Base-by-base conservation (phyloP, 2,329 filamentous ascomycete genomes). In the Ilyonectria sp. region DNA sequence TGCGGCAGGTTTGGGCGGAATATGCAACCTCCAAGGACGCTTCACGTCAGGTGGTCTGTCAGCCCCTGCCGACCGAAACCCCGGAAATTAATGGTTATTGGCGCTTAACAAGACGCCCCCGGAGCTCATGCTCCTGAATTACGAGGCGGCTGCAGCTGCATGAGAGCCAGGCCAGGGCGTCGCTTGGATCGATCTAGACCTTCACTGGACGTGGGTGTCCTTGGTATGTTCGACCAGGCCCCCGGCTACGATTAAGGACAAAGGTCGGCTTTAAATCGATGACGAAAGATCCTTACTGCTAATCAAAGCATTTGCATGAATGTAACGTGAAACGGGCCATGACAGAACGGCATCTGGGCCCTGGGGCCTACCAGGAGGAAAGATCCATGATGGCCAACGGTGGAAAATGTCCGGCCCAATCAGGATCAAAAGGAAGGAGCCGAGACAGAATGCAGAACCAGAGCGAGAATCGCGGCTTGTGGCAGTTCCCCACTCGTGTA, bases 51-150 rank as follows among this genome's bases (percentile, higher is more conserved):
- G 10, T 10, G 10, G 50, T 6, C 31, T 19, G 11, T 53, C 44
- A 19, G 11, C 55, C n/a, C 62, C 55, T 43, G 29, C 26, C 17
- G n/a, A 11, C 50, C 33, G 8, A 19, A 21, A 44, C 17, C n/a
- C 50, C n/a, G 50, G 15, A 43, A 44, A 40, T 31, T n/a, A 10
- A 56, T 17, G 8, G 23, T 17, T 13, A 57, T 63, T 50, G 52
- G 52, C 33, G n/a, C 54, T 26, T 35, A 44, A 19, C 19, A 23
- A 59, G 37, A 47, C 10, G 29, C 33, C 23, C 2, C 53, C 58
- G 63, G 58, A 63, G 53, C 58, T 54, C 58, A 58, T 49, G 58
- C 63, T 62, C 63, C 63, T 47, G 46, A 21, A 29, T 33, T 35
- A 58, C 8, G 53, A 59, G 63, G 54, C 46, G 17, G 10, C 29